Conservation (phyloP, 2,329 filamentous ascomycete species). For the Aureobasidium zeae region DNA sequence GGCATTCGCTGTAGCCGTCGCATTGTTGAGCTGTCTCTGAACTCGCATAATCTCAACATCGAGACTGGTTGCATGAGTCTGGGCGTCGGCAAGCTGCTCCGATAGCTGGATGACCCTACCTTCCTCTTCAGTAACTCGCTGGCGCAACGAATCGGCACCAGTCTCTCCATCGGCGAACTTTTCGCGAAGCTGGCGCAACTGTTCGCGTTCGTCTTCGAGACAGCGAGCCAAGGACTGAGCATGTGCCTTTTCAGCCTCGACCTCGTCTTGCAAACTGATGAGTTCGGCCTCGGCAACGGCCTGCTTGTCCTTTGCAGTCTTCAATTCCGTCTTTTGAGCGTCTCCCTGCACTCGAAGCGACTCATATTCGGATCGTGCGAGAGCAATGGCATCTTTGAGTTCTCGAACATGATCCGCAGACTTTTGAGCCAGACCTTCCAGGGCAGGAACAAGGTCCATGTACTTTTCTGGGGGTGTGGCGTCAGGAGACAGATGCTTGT, state of each 20-base stretch:
- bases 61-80: conserved; percentile 64
- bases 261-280: conserved; percentile 33
- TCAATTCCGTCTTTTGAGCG: conserved; percentile 30
- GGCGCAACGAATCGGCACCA: conserved; percentile 68
- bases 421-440: conserved; percentile 37
- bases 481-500: conserved; percentile 31
- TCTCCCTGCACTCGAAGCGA: conserved; percentile 32
- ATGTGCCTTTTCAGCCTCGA: conserved; percentile 41
- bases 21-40: conserved; percentile 53
- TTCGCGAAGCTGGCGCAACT: conserved; percentile 57
- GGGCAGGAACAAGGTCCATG: conserved; percentile 30
- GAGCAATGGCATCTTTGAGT: conserved; percentile 37
- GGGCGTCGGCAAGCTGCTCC: conserved; percentile 63
- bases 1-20: conserved; percentile 40
- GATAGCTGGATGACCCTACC: conserved; percentile 56
- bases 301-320: conserved; percentile 25
- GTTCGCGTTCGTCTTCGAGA: conserved; percentile 56
- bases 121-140: conserved; percentile 67
- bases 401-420: conserved; percentile 38
- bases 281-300: conserved; percentile 32
- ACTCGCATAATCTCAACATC: conserved; percentile 65
- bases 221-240: conserved; percentile 40
- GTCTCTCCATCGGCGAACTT: conserved; percentile 76
- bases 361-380: conserved; percentile 39
- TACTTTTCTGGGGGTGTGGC: conserved; percentile 30